phyloP scores from a whole-genome alignment of 257 asterid species.

The Nicotiana undulata region DNA sequence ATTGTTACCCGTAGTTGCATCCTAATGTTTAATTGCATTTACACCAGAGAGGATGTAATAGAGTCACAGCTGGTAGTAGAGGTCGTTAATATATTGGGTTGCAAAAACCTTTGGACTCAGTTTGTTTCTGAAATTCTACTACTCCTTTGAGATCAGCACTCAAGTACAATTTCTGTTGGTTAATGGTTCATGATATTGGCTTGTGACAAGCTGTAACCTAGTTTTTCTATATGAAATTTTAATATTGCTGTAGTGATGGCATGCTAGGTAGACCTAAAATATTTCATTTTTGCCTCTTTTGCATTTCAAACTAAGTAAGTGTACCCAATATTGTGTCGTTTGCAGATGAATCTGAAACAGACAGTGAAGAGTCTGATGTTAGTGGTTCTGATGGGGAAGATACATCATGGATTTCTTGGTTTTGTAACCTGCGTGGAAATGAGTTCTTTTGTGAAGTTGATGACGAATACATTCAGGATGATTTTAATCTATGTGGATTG shows the following conservation, averaged over 20 bases:
- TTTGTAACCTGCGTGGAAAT: conserved; percentile 96
- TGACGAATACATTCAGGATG: conserved; percentile 96
- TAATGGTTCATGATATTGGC: conserved; percentile 5
- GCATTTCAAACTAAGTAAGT: neutral
- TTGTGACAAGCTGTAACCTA: neutral
- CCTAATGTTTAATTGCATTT: neutral
- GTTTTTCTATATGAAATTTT: neutral
- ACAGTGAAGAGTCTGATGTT: conserved; percentile 91
- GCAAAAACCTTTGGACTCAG: neutral
- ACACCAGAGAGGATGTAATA: neutral
- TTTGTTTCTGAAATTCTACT: neutral
- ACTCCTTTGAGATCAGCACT: neutral
- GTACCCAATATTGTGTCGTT: neutral
- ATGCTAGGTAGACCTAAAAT: neutral
- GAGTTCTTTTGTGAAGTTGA: conserved; percentile 98
- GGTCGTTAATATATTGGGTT: neutral
- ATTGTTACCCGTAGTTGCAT: neutral
- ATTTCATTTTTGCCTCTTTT: neutral
- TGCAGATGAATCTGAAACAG: conserved; percentile 94
- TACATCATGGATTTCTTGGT: conserved; percentile 98
- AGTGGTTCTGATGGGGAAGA: conserved; percentile 99
- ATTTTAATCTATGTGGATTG: conserved; percentile 92
- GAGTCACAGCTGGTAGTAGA: neutral
- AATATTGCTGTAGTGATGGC: neutral
- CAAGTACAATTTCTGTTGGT: neutral